Evolutionary conservation across 1,284 basidiomycete species (phyloP).

Genomic region (Xanthoconium separans): DNA sequence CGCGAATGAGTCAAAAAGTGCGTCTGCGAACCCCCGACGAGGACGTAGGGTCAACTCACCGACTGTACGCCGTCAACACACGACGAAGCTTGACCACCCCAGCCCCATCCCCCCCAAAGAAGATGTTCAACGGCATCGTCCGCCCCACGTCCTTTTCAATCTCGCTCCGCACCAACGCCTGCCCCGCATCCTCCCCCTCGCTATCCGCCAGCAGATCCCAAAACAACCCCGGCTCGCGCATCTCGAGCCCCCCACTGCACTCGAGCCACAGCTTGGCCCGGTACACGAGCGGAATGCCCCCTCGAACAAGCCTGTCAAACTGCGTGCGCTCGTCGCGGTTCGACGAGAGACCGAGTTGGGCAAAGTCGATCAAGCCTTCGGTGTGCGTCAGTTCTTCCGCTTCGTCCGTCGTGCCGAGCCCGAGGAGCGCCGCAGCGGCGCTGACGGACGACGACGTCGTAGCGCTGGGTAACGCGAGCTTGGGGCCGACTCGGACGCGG

Average conservation of each 20-base stretch:
- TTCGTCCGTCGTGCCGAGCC: conserved; percentile 58
- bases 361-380: conserved; percentile 82
- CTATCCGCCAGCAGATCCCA: conserved; percentile 71
- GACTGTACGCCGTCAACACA: conserved; percentile 88
- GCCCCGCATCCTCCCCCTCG: conserved; percentile 29
- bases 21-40: too few relatives aligned
- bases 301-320: conserved; percentile 77
- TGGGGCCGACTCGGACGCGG: conserved; percentile 40
- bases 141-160: conserved; percentile 95
- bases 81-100: conserved; percentile 91
- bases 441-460: conserved; percentile 4
- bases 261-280: conserved; percentile 90
- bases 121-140: conserved; percentile 95
- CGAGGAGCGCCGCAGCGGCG: conserved; percentile 54
- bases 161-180: conserved; percentile 63
- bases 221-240: conserved; percentile 91
- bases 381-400: conserved; percentile 72
- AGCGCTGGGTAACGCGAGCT: conserved; percentile 10
- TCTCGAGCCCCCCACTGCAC: conserved; percentile 88
- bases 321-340: conserved; percentile 78
- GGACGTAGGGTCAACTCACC: too few relatives aligned
- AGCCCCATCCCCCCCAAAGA: conserved; percentile 93
- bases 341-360: conserved; percentile 76
- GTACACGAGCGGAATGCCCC: conserved; percentile 87
- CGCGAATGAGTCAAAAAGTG: too few relatives aligned